Base-by-base conservation (phyloP, 2,329 filamentous ascomycete species). In the Cladosporium sp. region DNA sequence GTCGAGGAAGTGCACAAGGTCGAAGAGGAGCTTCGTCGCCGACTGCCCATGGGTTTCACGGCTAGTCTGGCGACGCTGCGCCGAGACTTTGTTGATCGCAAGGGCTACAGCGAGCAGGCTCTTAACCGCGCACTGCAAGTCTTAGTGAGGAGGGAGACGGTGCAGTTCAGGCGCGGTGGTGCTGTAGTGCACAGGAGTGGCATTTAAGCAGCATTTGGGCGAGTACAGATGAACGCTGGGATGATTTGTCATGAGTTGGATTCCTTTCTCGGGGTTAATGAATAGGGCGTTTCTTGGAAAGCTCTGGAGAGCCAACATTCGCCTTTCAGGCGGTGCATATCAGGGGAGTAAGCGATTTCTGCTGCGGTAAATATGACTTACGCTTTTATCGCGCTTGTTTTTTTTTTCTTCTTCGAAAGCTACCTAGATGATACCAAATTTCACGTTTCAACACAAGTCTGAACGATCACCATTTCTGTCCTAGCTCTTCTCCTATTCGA, bases 21-120 rank as follows among this genome's bases (percentile, higher is more conserved):
- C 4, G 94, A 97, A 75, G 85, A 91, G 15, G 94, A 97, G 77
- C 78, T 99, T 52, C 87, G 90, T 75, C 83, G 91, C 58, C 83
- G 70, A 56, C 77, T 99, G 66, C 92, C 94, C 0, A 94, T 99
- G 64, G 94, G 94, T 19, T 99, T 93, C 90, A 94, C 89, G 69
- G 96, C 93, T 1, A 96, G 89, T 68, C 74, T 97, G 58, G 89
- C 90, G 0, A 96, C 90, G 1, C 75, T 99, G 63, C 84, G 89
- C 61, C 83, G 90, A 45, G 94, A 99, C 72, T 92, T 99, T 80
- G 91, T 96, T 4, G 91, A 96, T 68, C 87, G 88, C 13, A 91
- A 92, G 73, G 91, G 91, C 0, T 97, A 93, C 74, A 91, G 84
- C 62, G 94, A 97, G 74, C 87, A 91, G 70, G 87, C 86, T 15